A percentile compares a stretch with the other conserved stretches of the same genome.
phyloP scores from a whole-genome alignment of 2,329 filamentous ascomycete species.

The Domatiomyces catenatus region DNA sequence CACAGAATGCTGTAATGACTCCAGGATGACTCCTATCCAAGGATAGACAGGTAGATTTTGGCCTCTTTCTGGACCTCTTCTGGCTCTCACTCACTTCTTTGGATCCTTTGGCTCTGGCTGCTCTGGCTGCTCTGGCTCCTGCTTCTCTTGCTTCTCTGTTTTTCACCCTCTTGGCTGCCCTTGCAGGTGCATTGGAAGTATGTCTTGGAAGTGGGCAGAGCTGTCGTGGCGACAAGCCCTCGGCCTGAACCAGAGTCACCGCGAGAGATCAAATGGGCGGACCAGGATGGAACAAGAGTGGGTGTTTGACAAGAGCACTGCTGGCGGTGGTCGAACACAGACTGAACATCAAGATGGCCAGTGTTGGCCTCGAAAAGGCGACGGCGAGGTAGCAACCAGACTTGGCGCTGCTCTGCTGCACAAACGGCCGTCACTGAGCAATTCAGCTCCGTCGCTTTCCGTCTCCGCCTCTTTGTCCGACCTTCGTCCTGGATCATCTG shows the following conservation, averaged over 20 bases:
- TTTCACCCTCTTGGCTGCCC: neutral
- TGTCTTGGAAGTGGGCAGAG: conserved; percentile 3
- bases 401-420: neutral
- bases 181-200: neutral
- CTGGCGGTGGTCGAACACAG: neutral
- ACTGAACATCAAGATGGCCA: neutral
- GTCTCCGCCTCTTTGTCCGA: neutral
- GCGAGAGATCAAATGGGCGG: neutral
- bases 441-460: neutral
- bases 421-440: neutral
- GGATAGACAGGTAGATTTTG: neutral
- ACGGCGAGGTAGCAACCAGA: neutral
- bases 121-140: too few relatives aligned
- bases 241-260: neutral
- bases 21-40: neutral
- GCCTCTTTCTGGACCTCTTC: neutral
- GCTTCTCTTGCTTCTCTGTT: neutral
- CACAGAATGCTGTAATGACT: too few relatives aligned
- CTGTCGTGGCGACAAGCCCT: conserved; percentile 1
- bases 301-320: neutral
- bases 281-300: neutral
- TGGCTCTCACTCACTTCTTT: neutral
- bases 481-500: neutral
- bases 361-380: neutral
- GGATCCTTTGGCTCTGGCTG: too few relatives aligned